These are phyloP conservation scores for Sextonia rubra DNA, from an alignment of 164 flowering plant species.

Conservation along the genomic window DNA sequence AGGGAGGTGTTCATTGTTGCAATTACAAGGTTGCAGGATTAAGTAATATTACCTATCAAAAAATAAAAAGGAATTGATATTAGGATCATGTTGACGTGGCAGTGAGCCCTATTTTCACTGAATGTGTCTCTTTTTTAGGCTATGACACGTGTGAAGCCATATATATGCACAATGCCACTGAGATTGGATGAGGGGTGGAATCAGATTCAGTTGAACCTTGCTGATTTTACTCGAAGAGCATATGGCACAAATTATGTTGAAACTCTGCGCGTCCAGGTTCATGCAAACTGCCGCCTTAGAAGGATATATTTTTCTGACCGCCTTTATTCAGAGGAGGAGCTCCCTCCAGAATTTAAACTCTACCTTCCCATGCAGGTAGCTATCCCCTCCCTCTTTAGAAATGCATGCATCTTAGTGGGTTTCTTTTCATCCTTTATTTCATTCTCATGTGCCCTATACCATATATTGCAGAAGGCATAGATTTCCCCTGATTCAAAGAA, in stretches of 20 bases:
- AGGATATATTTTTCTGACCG: conserved; percentile 96
- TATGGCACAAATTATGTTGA: conserved; percentile 98
- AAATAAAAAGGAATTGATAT: too few relatives aligned
- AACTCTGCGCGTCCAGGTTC: conserved; percentile 96
- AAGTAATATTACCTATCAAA: too few relatives aligned
- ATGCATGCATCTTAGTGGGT: neutral
- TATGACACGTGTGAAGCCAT: conserved; percentile 93
- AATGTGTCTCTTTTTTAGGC: conserved; percentile 37
- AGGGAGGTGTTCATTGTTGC: too few relatives aligned
- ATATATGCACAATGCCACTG: conserved; percentile 97
- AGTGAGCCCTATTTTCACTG: neutral
- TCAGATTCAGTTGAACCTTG: conserved; percentile 90
- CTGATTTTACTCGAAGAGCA: conserved; percentile 87
- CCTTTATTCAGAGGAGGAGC: conserved; percentile 97
- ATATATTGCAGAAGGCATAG: neutral
- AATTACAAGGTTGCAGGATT: too few relatives aligned
- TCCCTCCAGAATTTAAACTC: conserved; percentile 95
- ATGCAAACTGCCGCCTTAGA: conserved; percentile 94
- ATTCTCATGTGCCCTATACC: neutral
- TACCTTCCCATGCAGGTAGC: conserved; percentile 93
- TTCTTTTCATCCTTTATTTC: neutral
- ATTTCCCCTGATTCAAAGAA: neutral
- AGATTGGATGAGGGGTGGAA: conserved; percentile 99
- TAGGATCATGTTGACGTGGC: too few relatives aligned
- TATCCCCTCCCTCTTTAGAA: neutral